Percentiles rank a stretch among this genome's conserved stretches.
Evolutionary conservation across 805 yeast genomes (phyloP).

Genomic region (Cyberlindnera maritima): DNA sequence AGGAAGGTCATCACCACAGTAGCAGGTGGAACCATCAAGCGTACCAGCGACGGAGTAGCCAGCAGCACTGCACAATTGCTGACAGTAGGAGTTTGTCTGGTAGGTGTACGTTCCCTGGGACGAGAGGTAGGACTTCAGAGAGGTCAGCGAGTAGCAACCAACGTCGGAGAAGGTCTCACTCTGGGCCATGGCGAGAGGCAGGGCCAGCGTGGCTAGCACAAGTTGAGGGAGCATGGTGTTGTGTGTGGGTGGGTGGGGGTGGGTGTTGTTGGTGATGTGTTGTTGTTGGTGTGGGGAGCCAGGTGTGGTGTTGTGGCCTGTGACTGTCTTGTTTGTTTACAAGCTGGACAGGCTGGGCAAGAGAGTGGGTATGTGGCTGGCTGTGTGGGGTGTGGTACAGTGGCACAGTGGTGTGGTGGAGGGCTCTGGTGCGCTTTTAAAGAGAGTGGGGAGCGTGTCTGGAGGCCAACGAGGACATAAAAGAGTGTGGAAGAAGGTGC

Average conservation of each 20-base stretch:
- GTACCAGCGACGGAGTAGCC: constrained; percentile 48
- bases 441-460: too few relatives aligned
- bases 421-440: too few relatives aligned
- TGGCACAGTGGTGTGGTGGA: too few relatives aligned
- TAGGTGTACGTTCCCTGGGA: constrained; percentile 47
- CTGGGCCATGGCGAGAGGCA: neutral
- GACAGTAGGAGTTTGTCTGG: constrained; percentile 62
- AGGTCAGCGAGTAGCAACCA: constrained; percentile 36
- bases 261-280: neutral
- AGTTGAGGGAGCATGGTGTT: constrained; percentile 6
- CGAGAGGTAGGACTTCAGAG: constrained; percentile 25
- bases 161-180: constrained; percentile 9
- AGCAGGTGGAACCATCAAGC: constrained; percentile 54
- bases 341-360: too few relatives aligned
- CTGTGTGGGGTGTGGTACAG: too few relatives aligned
- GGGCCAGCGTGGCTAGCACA: constrained; percentile 3
- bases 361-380: too few relatives aligned
- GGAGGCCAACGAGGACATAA: too few relatives aligned
- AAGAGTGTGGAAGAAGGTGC: neutral
- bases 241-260: neutral
- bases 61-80: constrained; percentile 44
- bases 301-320: too few relatives aligned
- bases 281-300: neutral
- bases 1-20: constrained; percentile 57
- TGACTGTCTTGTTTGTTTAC: too few relatives aligned